Evolutionary conservation across 148 eudicot genomes (phyloP), one percentile per base, ranked within the genome.

Genomic region (Fagopyrum tataricum): DNA sequence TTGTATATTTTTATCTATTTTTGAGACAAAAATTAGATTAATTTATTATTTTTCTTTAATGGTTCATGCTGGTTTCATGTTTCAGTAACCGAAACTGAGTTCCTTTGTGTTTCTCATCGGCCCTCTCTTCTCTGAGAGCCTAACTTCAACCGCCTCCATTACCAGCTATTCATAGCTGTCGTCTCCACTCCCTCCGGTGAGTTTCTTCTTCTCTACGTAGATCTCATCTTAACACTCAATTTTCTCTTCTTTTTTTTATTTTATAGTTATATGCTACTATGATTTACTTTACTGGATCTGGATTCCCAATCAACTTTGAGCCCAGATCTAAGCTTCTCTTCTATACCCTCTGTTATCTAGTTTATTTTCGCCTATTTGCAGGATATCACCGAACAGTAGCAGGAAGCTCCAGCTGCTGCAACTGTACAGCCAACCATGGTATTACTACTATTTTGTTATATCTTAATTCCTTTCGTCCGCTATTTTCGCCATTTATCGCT

Each of bases 401-500:
- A 26, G 44, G 68, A 64, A 64, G 69, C 69, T 64, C 4, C 37
- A 39, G 20, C 39, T 64, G 20, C 44, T 37, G 20, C 12, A 31
- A 15, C 43, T 64, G 21, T 15, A 64, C 69, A 64, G 20, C 69
- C 44, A 64, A 37, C 43, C 14, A 64, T 64, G 69, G 69, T 64
- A 64, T 64, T 31, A 43, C 69, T n/a, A 31, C 5, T 23, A 37
- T 39, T 64, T 18, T 5, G 39, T 43, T 6, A 14, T 39, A 64
- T 14, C 18, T 15, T 2, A 21, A 31, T 43, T 23, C 20, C 62
- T 26, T 43, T 37, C 41, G 12, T 61, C 23, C 67, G 24, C 40
- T 31, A 12, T 61, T 11, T 5, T 24, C 69, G 20, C 69, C n/a
- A 64, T 64, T 39, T 59, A 14, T 64, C 67, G 6, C 6, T 37